Percentiles rank a stretch among this genome's conserved stretches.
phyloP scores from a whole-genome alignment of 2,329 filamentous ascomycete species.

The Penicillium fuscoglaucum region DNA sequence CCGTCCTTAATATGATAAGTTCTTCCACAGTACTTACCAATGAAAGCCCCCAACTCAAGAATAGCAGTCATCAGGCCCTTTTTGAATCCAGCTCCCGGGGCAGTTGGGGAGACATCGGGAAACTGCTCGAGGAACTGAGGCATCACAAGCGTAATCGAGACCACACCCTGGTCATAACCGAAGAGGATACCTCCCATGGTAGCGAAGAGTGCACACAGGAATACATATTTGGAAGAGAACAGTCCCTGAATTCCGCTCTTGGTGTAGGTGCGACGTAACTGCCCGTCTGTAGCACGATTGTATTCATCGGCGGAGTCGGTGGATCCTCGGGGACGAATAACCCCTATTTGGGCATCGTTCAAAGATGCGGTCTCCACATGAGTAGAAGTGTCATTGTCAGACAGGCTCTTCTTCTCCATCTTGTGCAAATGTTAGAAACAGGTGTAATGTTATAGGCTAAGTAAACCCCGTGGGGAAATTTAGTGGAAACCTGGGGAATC shows the following conservation, averaged over 20 bases:
- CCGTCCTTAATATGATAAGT: neutral
- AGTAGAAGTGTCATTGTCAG: neutral
- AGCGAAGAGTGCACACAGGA: neutral
- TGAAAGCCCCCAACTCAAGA: neutral
- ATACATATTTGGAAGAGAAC: neutral
- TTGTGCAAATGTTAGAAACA: neutral
- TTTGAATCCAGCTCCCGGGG: neutral
- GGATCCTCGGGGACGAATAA: neutral
- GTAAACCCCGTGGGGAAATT: neutral
- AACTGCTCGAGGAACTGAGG: neutral
- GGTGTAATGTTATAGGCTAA: neutral
- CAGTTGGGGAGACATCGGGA: neutral
- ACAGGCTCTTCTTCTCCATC: neutral
- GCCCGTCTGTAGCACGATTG: neutral
- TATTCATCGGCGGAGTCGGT: neutral
- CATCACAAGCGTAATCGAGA: neutral
- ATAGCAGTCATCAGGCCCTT: neutral
- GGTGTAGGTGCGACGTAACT: neutral
- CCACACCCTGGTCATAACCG: neutral
- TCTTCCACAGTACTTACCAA: neutral
- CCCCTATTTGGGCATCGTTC: neutral
- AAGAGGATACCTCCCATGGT: neutral
- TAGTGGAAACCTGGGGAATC: neutral
- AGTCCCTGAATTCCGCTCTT: neutral
- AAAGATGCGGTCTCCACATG: neutral